Evolutionary conservation across 768 basidiomycete genomes (phyloP).

Genomic region (Steccherinum ochraceum): DNA sequence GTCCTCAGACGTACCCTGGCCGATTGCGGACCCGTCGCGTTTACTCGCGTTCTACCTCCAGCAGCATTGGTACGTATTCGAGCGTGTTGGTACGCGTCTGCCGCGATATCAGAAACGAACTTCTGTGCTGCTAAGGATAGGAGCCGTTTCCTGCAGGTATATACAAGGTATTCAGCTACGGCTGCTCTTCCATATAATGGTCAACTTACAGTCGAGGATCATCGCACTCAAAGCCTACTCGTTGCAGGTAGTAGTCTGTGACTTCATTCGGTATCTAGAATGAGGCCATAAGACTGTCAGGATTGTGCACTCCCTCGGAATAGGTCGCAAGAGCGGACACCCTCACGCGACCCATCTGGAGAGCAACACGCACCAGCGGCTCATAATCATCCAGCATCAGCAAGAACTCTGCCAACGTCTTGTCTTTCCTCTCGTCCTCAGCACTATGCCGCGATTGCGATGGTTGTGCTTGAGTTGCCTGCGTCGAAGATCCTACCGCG

Average conservation of each 20-base stretch:
- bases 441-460: slow-evolving; percentile 66
- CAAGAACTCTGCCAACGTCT: slow-evolving; percentile 88
- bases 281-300: not conserved
- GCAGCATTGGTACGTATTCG: slow-evolving; percentile 88
- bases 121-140: slow-evolving; percentile 95
- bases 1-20: slow-evolving; percentile 47
- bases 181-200: slow-evolving; percentile 7
- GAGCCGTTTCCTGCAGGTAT: slow-evolving; percentile 70
- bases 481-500: slow-evolving; percentile 1
- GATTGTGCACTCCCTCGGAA: not conserved
- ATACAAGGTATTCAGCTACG: not conserved
- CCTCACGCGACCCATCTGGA: not conserved
- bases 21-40: slow-evolving; percentile 52
- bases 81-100: slow-evolving; percentile 96
- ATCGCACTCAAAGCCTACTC: slow-evolving; percentile 92
- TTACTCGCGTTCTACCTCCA: slow-evolving; percentile 62
- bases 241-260: slow-evolving; percentile 94
- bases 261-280: slow-evolving; percentile 93
- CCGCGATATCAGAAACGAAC: slow-evolving; percentile 93
- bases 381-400: slow-evolving; percentile 96
- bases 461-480: slow-evolving; percentile 22
- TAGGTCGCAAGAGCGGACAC: no score
- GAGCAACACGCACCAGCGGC: slow-evolving; percentile 62
- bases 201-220: slow-evolving; percentile 79
- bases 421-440: slow-evolving; percentile 82